Evolutionary conservation across 805 yeast species (phyloP).

Genomic region (Kodamaea sagamina): DNA sequence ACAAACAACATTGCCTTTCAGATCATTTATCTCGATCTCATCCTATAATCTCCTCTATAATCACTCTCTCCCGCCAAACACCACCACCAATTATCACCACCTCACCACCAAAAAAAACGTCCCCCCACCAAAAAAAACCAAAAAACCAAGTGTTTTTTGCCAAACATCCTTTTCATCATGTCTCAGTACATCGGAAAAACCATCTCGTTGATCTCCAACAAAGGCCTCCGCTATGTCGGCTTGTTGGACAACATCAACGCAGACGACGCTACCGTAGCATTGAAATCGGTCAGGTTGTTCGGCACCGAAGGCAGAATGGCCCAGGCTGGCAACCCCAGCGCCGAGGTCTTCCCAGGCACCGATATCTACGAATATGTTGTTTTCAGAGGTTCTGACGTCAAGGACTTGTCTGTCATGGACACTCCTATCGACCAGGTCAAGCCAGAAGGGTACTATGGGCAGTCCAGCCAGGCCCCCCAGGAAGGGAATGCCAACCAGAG

Average conservation of each 20-base stretch:
- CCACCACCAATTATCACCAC: no score
- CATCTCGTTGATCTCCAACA: conserved; percentile 74
- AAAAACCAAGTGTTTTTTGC: not conserved
- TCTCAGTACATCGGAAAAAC: conserved; percentile 91
- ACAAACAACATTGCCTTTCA: no score
- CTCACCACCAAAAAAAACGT: not conserved
- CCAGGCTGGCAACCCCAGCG: conserved; percentile 54
- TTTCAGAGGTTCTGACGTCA: conserved; percentile 89
- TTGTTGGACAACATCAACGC: conserved; percentile 84
- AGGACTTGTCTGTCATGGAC: conserved; percentile 83
- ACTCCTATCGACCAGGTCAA: conserved; percentile 62
- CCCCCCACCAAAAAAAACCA: conserved; percentile 2
- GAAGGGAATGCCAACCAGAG: conserved; percentile 8
- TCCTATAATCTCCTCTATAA: not conserved
- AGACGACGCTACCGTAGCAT: conserved; percentile 84
- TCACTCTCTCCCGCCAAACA: not conserved
- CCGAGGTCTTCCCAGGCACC: conserved; percentile 72
- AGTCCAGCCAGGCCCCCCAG: conserved; percentile 15
- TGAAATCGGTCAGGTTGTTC: conserved; percentile 73
- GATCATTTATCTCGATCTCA: no score
- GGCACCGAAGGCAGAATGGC: conserved; percentile 91
- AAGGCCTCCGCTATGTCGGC: conserved; percentile 88
- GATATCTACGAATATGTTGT: conserved; percentile 74
- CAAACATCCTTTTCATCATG: conserved; percentile 46
- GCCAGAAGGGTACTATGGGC: conserved; percentile 43